Conservation (phyloP, 2,329 filamentous ascomycete genomes). For the Penicillium decumbens region DNA sequence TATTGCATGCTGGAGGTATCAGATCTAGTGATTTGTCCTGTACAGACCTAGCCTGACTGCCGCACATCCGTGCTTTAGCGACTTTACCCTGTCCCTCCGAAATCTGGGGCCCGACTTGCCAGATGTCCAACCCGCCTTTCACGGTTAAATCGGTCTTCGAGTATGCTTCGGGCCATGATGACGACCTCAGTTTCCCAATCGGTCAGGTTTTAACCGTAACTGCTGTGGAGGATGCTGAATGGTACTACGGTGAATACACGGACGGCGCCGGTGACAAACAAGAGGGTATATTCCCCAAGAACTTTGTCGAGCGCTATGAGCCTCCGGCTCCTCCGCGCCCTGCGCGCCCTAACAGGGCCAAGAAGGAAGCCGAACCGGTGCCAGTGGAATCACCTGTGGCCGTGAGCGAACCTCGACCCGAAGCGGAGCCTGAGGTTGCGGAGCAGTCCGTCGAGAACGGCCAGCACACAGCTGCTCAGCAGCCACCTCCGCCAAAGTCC, state of each 20-base stretch:
- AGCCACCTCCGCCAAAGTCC: conserved; percentile 18
- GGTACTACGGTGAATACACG: conserved; percentile 85
- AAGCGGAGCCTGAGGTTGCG: conserved; percentile 33
- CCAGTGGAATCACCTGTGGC: conserved; percentile 26
- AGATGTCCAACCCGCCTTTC: conserved; percentile 69
- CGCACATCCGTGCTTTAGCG: conserved; percentile 13
- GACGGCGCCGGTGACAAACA: conserved; percentile 69
- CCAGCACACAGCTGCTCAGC: conserved; percentile 19
- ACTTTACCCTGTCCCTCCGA: conserved; percentile 24
- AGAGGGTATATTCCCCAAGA: conserved; percentile 87
- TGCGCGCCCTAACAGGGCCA: conserved; percentile 62
- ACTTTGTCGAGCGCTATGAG: conserved; percentile 96
- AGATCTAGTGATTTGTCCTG: conserved; percentile 19
- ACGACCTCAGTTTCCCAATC: conserved; percentile 80
- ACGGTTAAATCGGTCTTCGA: conserved; percentile 96
- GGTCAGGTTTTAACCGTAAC: conserved; percentile 93
- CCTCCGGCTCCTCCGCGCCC: conserved; percentile 85
- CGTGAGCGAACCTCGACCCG: conserved; percentile 26
- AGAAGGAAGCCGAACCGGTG: conserved; percentile 54
- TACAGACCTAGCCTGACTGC: conserved; percentile 18
- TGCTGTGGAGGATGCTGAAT: conserved; percentile 86
- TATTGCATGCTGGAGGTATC: conserved; percentile 20
- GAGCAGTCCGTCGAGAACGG: conserved; percentile 25
- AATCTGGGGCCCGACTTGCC: conserved; percentile 35
- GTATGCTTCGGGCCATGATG: conserved; percentile 86